Base-by-base conservation (phyloP, 2,329 filamentous ascomycete species). In the Aquanectria penicillioides region DNA sequence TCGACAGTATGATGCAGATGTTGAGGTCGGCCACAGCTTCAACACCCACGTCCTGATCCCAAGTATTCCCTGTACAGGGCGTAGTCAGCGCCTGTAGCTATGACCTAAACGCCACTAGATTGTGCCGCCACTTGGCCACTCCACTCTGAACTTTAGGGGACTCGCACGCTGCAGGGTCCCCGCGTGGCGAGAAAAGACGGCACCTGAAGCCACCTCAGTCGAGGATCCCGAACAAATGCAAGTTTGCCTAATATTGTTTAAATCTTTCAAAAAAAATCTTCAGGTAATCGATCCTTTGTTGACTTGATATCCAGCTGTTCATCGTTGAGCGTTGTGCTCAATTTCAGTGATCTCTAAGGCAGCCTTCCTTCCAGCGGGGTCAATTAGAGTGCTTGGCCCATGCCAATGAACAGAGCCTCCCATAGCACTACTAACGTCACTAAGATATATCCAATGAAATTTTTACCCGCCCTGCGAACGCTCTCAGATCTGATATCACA, bases 141-240 rank as follows among this genome's bases (percentile, higher is more conserved):
- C 17, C 4, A 17, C 28, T 34, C 25, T 44, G n/a, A 41, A 15
- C 13, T 44, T 52, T 40, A 44, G 23, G 17, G 23, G 26, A 31
- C 31, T 43, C 57, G 31, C 52, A 62, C 49, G 60, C 57, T 36
- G 50, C 57, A 51, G 17, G 12, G 36, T 29, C 18, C n/a, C 37
- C 23, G 26, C n/a, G n/a, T n/a, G n/a, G n/a, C n/a, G n/a, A n/a
- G n/a, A n/a, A n/a, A n/a, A n/a, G n/a, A n/a, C n/a, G n/a, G n/a
- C n/a, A n/a, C n/a, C n/a, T n/a, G n/a, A n/a, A n/a, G n/a, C n/a
- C n/a, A n/a, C n/a, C n/a, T n/a, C n/a, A n/a, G n/a, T n/a, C n/a
- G n/a, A n/a, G n/a, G n/a, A n/a, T n/a, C n/a, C n/a, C n/a, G n/a
- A n/a, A n/a, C n/a, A n/a, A n/a, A n/a, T n/a, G n/a, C n/a, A n/a